A percentile compares a stretch with the other conserved stretches of the same genome.
Evolutionary conservation across 2,329 filamentous ascomycete species (phyloP).

Genomic region (Trichophaea hybrida): DNA sequence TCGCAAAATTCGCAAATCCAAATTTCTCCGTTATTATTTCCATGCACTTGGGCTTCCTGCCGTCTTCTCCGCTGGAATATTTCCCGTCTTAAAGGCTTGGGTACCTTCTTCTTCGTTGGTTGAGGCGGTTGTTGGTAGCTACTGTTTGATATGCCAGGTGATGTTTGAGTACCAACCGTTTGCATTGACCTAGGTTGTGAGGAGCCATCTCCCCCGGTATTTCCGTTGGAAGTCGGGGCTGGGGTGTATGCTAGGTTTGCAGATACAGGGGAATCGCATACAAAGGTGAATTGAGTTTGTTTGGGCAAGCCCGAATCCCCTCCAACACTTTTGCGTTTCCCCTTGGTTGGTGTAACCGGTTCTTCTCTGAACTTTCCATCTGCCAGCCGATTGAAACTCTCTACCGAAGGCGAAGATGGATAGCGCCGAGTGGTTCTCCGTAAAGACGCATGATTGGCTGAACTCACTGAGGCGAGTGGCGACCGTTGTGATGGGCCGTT

Average conservation of each 20-base stretch:
- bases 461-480: conserved; percentile 22
- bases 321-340: conserved; percentile 64
- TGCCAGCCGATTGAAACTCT: conserved; percentile 10
- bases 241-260: conserved; percentile 23
- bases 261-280: conserved; percentile 58
- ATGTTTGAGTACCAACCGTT: conserved; percentile 44
- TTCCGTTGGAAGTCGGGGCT: not conserved
- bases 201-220: not conserved
- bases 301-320: conserved; percentile 43
- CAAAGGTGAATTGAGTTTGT: conserved; percentile 81
- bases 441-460: conserved; percentile 29
- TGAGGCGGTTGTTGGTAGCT: conserved; percentile 30
- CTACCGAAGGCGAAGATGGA: conserved; percentile 14
- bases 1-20: conserved; percentile 99
- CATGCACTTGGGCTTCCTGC: conserved; percentile 14
- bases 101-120: conserved; percentile 43
- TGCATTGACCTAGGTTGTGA: conserved; percentile 30
- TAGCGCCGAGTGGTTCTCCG: conserved; percentile 18
- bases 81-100: conserved; percentile 53
- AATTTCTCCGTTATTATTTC: conserved; percentile 45
- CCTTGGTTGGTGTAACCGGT: conserved; percentile 14
- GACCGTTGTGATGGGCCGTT: conserved; percentile 23
- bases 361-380: conserved; percentile 11
- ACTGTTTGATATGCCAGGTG: conserved; percentile 35
- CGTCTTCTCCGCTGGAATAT: conserved; percentile 49